Evolutionary conservation across 345 rosid genomes (phyloP).

Genomic region (Bruguiera parviflora): DNA sequence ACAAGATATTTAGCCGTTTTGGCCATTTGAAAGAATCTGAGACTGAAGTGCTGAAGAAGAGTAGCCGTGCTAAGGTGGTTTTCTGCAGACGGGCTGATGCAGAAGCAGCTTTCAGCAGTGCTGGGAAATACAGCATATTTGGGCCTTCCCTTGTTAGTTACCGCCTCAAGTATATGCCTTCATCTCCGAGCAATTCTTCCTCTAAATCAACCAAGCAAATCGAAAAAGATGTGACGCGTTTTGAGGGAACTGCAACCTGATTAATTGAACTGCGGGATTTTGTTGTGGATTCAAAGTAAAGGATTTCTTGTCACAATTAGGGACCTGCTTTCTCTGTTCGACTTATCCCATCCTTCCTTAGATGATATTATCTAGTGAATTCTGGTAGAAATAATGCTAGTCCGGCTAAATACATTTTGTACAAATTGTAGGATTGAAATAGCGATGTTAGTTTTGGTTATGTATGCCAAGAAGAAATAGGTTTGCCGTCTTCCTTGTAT

Average conservation of each 20-base stretch:
- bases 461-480: neutral
- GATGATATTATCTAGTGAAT: neutral
- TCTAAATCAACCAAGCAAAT: conserved; percentile 13
- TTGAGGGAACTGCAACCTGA: conserved; percentile 11
- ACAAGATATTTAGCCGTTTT: conserved; percentile 49
- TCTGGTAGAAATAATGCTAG: neutral
- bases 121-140: conserved; percentile 54
- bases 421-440: neutral
- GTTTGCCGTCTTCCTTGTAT: neutral
- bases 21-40: conserved; percentile 43
- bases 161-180: conserved; percentile 36
- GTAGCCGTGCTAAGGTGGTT: conserved; percentile 52
- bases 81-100: conserved; percentile 51
- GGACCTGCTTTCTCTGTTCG: neutral
- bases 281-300: neutral
- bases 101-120: conserved; percentile 58
- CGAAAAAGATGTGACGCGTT: conserved; percentile 12
- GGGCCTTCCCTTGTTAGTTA: conserved; percentile 51
- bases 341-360: neutral
- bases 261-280: neutral
- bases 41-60: conserved; percentile 47
- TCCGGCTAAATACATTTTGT: neutral
- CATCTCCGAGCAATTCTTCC: conserved; percentile 20
- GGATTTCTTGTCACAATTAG: neutral
- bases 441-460: neutral